These are phyloP conservation scores for Filobasidium floriforme DNA, from an alignment of 768 basidiomycete species.

Conservation along the genomic window DNA sequence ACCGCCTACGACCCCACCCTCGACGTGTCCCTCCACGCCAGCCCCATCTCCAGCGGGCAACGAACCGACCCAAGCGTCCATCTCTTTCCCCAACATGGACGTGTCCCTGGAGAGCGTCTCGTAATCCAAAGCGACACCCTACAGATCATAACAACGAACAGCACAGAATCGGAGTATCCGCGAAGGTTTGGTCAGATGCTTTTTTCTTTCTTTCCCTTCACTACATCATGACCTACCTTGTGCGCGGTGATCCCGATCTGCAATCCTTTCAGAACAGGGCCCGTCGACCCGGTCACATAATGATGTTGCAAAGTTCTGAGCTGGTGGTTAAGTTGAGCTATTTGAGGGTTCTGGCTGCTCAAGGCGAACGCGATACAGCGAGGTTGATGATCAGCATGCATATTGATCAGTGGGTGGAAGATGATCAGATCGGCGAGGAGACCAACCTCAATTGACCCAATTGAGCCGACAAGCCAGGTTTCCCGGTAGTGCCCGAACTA, in stretches of 20 bases:
- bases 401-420: not conserved
- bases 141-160: not conserved
- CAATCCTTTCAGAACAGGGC: constrained; percentile 11
- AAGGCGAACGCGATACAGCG: not conserved
- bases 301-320: constrained; percentile 20
- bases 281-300: constrained; percentile 12
- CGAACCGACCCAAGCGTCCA: constrained; percentile 19
- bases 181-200: no score
- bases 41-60: not conserved
- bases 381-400: not conserved
- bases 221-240: constrained; percentile 10
- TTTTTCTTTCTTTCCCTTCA: no score
- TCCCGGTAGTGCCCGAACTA: constrained; percentile 12
- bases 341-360: constrained; percentile 15
- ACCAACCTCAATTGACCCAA: constrained; percentile 2
- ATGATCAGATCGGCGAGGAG: not conserved
- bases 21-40: not conserved
- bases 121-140: constrained; percentile 23
- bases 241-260: constrained; percentile 22
- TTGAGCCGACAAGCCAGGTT: constrained; percentile 14
- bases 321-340: constrained; percentile 19
- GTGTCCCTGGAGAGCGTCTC: constrained; percentile 21
- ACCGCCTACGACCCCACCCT: not conserved
- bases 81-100: constrained; percentile 15
- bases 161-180: no score